Evolutionary conservation across 169 alveolate genomes (phyloP), one percentile per base, ranked within the genome.

Genomic region (Blepharisma undulans): DNA sequence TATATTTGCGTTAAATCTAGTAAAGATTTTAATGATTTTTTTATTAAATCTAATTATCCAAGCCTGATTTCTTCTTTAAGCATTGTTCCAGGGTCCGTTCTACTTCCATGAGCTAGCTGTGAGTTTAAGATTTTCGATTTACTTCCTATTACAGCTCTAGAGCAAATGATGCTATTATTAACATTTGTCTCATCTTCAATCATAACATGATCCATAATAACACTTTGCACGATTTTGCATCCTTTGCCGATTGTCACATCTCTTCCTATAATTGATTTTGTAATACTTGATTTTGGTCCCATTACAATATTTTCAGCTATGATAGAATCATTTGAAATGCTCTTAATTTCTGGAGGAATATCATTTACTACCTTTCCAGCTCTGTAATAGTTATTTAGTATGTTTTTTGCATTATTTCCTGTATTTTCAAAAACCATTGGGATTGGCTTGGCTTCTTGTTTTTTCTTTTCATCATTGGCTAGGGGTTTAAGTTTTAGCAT

Each of bases 241-340:
- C 91, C 86, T 77, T 84, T 90, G 61, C 95, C 95, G n/a, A 93
- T 93, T 48, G 76, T 84, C 4, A 88, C 36, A 90, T 91, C 76
- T 22, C 36, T 72, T 4, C 92, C 92, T 22, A 93, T 91, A 18
- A 90, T 21, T 59, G 93, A 88, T 14, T 87, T 77, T 48, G 59
- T 84, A n/a, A 93, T 77, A 76, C 87, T 79, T 33, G 91, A 60
- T n/a, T 91, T 92, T 80, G 87, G 90, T 48, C 78, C 77, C 7
- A 93, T 76, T 60, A 82, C 74, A 21, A 93, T 82, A 32, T 78
- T 86, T 88, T 91, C 87, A 22, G 33, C 76, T 0, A 82, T 82
- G 10, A 82, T 60, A 0, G 76, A 36, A 12, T 82, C 89, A 82
- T 59, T 82, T 22, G 89, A 36, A 22, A 82, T 74, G 22, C 27